Evolutionary conservation across 2,329 filamentous ascomycete genomes (phyloP).

Genomic region (Alternaria postmessia): DNA sequence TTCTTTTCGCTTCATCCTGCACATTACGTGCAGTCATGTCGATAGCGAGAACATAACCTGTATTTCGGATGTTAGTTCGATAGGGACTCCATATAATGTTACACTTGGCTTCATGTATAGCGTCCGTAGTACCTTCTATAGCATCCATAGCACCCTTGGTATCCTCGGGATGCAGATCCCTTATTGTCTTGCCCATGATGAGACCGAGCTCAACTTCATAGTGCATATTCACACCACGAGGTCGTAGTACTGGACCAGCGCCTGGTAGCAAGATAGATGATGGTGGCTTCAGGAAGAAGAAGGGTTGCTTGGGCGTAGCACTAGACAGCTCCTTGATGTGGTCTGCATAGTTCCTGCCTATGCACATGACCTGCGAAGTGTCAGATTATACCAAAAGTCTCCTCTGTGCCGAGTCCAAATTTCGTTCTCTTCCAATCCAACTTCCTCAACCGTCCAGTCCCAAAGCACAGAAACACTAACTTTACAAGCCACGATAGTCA

Average conservation of each 20-base stretch:
- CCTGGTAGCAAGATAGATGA: constrained; percentile 83
- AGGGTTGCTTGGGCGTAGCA: constrained; percentile 87
- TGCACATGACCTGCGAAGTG: constrained; percentile 76
- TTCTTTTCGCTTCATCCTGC: constrained; percentile 96
- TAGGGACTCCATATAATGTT: background rate
- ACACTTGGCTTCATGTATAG: background rate
- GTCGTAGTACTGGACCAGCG: constrained; percentile 80
- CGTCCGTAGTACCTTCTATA: constrained; percentile 71
- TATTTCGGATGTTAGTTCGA: constrained; percentile 4
- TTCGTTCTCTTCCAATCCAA: background rate
- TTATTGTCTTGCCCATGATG: constrained; percentile 81
- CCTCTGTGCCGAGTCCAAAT: background rate
- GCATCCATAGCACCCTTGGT: constrained; percentile 78
- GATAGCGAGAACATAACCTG: constrained; percentile 88
- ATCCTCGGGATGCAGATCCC: constrained; percentile 78
- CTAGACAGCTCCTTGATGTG: constrained; percentile 94
- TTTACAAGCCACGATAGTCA: background rate
- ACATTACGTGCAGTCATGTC: constrained; percentile 98
- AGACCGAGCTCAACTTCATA: constrained; percentile 95
- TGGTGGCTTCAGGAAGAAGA: constrained; percentile 98
- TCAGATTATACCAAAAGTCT: constrained; percentile 1
- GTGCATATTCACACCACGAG: constrained; percentile 84
- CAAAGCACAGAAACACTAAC: background rate
- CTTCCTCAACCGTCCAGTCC: background rate
- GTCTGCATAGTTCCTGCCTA: constrained; percentile 96